phyloP scores from a whole-genome alignment of 148 eudicot genomes.

The Chenopodium formosanum region DNA sequence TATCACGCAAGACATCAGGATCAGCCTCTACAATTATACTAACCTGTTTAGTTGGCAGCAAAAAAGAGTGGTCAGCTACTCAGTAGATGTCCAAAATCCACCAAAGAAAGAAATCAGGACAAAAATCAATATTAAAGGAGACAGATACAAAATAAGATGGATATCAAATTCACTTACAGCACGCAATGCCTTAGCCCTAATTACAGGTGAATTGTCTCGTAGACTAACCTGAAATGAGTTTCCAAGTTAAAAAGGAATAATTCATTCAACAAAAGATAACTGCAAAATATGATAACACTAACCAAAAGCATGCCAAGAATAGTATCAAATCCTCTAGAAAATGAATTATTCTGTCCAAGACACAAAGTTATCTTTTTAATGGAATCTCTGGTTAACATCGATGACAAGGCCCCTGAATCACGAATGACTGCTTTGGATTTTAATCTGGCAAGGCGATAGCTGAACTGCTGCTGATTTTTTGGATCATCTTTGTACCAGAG shows the following conservation, averaged over 20 bases:
- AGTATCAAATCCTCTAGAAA: constrained; percentile 94
- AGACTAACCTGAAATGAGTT: constrained; percentile 69
- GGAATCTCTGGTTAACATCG: constrained; percentile 63
- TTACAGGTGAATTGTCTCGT: constrained; percentile 89
- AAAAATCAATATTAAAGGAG: neutral
- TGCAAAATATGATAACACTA: constrained; percentile 26
- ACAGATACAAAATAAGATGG: neutral
- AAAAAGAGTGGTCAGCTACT: neutral
- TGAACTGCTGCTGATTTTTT: constrained; percentile 47
- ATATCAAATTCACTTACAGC: constrained; percentile 58
- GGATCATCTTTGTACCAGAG: constrained; percentile 95
- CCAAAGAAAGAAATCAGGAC: neutral
- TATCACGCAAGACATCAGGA: constrained; percentile 90
- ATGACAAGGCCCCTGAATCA: constrained; percentile 58
- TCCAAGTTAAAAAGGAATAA: constrained; percentile 7
- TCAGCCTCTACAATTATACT: constrained; percentile 97
- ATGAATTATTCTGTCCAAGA: constrained; percentile 80
- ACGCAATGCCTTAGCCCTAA: constrained; percentile 92
- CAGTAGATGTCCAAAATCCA: neutral
- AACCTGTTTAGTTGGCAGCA: constrained; percentile 56
- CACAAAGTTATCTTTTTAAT: constrained; percentile 70
- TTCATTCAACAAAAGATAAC: constrained; percentile 4
- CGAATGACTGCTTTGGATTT: constrained; percentile 71
- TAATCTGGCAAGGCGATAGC: constrained; percentile 64
- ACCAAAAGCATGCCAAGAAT: constrained; percentile 94